Evolutionary conservation across 331 rosid genomes (phyloP), one percentile per base, ranked within the genome.

Genomic region (Cucumis variabilis): DNA sequence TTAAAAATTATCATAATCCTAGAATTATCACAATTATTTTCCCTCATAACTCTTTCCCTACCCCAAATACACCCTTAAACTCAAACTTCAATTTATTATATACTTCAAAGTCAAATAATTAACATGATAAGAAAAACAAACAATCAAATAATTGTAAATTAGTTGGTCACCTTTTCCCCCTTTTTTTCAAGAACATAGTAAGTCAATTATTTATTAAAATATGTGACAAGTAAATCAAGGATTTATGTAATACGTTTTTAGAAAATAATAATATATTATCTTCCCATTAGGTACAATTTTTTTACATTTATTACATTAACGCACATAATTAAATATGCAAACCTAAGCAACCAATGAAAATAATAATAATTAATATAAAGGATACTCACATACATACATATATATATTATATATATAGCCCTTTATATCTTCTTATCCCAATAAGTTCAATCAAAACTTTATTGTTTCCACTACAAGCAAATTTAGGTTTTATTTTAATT

Each of bases 391-490:
- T 2, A 15, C 0, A 51, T 0, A n/a, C n/a, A n/a, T n/a, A n/a
- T n/a, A n/a, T n/a, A n/a, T n/a, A n/a, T n/a, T n/a, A 4, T 37
- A 37, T 37, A 37, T 37, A 37, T 37, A 37, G 6, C 68, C 44
- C 84, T 78, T 24, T 78, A 24, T 50, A 50, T 78, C 65, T 79
- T 79, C 84, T 79, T 79, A 79, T 79, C 84, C 84, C 69, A 27
- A 55, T 53, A 7, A 80, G 23, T 51, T 78, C 25, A 25, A 80
- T 55, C 85, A 55, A 13, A 10, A 30, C 85, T 80, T 80, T 80
- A 55, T 55, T 48, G 68, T 55, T 48, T 80, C 85, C 69, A 80
- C 85, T 55, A 80, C 13, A 24, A 20, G 69, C 15, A 80, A 55
- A 19, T 25, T 20, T 27, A 19, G 48, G 23, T 27, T 55, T 80